These are phyloP conservation scores for Colletotrichum aenigma DNA, from an alignment of 2,329 filamentous ascomycete species.

Conservation along the genomic window DNA sequence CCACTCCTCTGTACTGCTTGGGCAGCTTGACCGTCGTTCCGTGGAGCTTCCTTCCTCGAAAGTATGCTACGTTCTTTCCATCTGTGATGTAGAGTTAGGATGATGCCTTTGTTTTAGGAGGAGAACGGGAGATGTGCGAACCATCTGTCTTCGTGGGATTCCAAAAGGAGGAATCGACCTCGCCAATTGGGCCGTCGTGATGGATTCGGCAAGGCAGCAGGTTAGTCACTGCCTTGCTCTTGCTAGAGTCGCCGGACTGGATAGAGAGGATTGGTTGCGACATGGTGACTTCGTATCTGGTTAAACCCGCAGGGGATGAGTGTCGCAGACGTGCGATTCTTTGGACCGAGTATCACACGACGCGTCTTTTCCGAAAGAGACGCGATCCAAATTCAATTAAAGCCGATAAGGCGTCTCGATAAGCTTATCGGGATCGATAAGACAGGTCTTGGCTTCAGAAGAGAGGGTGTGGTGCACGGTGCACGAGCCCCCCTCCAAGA, in stretches of 20 bases:
- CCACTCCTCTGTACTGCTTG: constrained; percentile 70
- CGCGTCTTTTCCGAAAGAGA: neutral
- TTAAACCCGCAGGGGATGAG: neutral
- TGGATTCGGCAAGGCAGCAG: constrained; percentile 82
- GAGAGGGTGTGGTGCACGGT: neutral
- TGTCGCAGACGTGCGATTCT: neutral
- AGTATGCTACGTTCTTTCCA: constrained; percentile 63
- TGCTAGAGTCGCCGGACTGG: constrained; percentile 24
- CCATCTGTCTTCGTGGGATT: constrained; percentile 55
- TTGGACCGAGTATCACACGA: neutral
- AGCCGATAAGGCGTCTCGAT: constrained; percentile 7
- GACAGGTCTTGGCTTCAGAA: neutral
- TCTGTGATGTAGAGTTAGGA: constrained; percentile 39
- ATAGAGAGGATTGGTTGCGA: constrained; percentile 47
- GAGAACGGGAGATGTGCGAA: constrained; percentile 30
- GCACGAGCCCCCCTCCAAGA: neutral
- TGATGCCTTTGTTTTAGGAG: neutral
- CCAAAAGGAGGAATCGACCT: constrained; percentile 70
- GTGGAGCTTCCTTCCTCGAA: constrained; percentile 80
- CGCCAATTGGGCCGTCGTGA: constrained; percentile 74
- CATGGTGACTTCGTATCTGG: constrained; percentile 32
- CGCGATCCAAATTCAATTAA: neutral
- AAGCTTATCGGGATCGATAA: constrained; percentile 9
- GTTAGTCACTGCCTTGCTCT: constrained; percentile 61
- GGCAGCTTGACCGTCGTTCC: constrained; percentile 72